A percentile compares a stretch with the other conserved stretches of the same genome.
These are phyloP conservation scores for Mortierella alpina DNA, from an alignment of 192 early-diverging fungal species.

Conservation along the genomic window DNA sequence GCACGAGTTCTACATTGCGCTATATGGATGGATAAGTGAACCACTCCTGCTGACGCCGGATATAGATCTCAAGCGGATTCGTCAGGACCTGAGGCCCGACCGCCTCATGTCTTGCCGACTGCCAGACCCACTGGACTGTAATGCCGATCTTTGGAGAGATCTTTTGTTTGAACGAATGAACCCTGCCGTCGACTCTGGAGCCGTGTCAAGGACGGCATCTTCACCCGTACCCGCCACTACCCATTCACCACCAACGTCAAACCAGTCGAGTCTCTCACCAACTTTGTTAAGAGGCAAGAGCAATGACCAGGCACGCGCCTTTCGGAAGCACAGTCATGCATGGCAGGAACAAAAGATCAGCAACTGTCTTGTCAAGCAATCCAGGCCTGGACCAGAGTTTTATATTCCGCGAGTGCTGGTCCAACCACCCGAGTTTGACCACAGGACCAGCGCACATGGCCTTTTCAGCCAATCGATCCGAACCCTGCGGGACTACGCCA, in stretches of 20 bases:
- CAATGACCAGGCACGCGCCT: conserved; percentile 12
- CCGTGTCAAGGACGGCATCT: conserved; percentile 10
- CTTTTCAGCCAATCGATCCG: conserved; percentile 27
- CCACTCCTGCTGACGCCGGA: conserved; percentile 30
- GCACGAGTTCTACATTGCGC: conserved; percentile 57
- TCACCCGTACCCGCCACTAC: neutral
- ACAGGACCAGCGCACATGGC: conserved; percentile 18
- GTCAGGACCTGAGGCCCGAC: conserved; percentile 34
- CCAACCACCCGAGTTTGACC: neutral
- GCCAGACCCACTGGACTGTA: conserved; percentile 40
- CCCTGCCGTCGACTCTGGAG: neutral
- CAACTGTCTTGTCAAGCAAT: conserved; percentile 29
- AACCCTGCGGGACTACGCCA: conserved; percentile 33
- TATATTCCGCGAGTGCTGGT: conserved; percentile 6
- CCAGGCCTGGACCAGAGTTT: conserved; percentile 15
- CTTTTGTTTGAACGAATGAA: conserved; percentile 17
- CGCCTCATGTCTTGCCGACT: conserved; percentile 42
- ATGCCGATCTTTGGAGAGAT: conserved; percentile 52
- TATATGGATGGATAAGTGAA: conserved; percentile 62
- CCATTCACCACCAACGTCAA: neutral
- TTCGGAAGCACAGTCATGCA: conserved; percentile 35
- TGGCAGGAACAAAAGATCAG: conserved; percentile 48
- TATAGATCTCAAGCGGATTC: conserved; percentile 35
- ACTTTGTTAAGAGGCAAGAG: neutral
- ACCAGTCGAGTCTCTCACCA: neutral